These are phyloP conservation scores for Artemisia annua DNA, from an alignment of 129 eudicot genomes.

Conservation along the genomic window DNA sequence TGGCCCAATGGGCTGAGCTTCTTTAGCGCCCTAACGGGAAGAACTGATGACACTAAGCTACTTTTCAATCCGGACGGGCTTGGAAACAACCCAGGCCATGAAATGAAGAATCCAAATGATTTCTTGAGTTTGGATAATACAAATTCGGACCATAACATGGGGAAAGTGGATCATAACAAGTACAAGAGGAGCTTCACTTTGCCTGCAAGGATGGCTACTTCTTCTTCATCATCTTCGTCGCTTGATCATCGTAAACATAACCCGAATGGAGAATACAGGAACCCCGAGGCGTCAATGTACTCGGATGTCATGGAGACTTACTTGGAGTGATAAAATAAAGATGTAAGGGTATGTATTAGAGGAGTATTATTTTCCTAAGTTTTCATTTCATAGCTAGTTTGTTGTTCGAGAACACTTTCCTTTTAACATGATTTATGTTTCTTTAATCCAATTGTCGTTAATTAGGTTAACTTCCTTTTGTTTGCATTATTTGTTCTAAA, in stretches of 20 bases:
- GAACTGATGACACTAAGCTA: constrained; percentile 70
- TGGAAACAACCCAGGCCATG: constrained; percentile 62
- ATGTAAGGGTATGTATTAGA: constrained; percentile 34
- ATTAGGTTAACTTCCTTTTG: constrained; percentile 4
- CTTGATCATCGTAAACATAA: constrained; percentile 66
- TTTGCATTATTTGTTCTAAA: constrained; percentile 2
- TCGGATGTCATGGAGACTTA: constrained; percentile 90
- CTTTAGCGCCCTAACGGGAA: constrained; percentile 71
- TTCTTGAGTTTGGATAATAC: constrained; percentile 86
- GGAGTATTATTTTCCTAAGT: constrained; percentile 28
- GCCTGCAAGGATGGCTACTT: constrained; percentile 83
- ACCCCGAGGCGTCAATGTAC: constrained; percentile 70
- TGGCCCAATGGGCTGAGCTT: constrained; percentile 92
- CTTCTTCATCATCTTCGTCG: constrained; percentile 82
- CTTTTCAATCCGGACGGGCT: constrained; percentile 65
- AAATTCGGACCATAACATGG: constrained; percentile 35
- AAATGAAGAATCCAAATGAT: constrained; percentile 61
- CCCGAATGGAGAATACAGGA: constrained; percentile 62
- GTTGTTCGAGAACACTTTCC: constrained; percentile 28
- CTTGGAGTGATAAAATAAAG: constrained; percentile 62
- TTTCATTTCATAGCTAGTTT: constrained; percentile 33
- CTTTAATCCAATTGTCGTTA: constrained; percentile 22
- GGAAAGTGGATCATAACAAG: constrained; percentile 71
- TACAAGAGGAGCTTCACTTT: constrained; percentile 88
- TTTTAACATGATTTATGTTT: constrained; percentile 23